These are phyloP conservation scores for Geotrichum candidum DNA, from an alignment of 1,139 yeast genomes.

Conservation along the genomic window DNA sequence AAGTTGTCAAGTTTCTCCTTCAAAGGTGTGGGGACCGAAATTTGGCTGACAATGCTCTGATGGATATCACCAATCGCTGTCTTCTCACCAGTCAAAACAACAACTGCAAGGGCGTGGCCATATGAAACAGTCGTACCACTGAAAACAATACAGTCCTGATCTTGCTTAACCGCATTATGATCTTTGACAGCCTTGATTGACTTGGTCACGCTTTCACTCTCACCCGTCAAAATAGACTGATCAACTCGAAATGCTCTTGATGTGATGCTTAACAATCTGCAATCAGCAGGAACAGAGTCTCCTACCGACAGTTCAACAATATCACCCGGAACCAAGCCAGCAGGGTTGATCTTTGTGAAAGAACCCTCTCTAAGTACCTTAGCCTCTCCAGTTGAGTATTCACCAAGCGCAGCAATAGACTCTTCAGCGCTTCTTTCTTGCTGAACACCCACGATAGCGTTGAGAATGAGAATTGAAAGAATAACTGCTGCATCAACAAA, in stretches of 20 bases:
- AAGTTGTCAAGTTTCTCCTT: constrained; percentile 38
- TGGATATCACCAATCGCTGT: constrained; percentile 48
- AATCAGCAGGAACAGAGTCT: constrained; percentile 46
- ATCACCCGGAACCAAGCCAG: constrained; percentile 46
- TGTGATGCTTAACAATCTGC: constrained; percentile 35
- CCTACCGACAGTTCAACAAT: constrained; percentile 43
- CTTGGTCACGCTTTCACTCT: constrained; percentile 42
- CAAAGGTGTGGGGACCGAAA: constrained; percentile 32
- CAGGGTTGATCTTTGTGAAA: constrained; percentile 37
- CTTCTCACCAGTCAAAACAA: constrained; percentile 39
- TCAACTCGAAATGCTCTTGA: constrained; percentile 42
- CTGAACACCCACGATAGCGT: constrained; percentile 41
- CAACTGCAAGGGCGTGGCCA: constrained; percentile 44
- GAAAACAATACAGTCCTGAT: constrained; percentile 43
- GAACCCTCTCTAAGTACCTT: constrained; percentile 41
- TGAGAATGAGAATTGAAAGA: constrained; percentile 35
- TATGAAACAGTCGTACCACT: constrained; percentile 44
- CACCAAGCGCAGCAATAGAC: constrained; percentile 38
- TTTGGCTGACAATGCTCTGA: constrained; percentile 33
- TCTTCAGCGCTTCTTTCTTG: constrained; percentile 41
- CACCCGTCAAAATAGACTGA: constrained; percentile 48
- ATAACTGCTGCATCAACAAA: constrained; percentile 40
- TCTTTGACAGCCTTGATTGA: constrained; percentile 28
- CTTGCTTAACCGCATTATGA: constrained; percentile 41
- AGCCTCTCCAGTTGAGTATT: constrained; percentile 37